phyloP scores from a whole-genome alignment of 768 basidiomycete genomes.

The Calocybe gangraenosa region DNA sequence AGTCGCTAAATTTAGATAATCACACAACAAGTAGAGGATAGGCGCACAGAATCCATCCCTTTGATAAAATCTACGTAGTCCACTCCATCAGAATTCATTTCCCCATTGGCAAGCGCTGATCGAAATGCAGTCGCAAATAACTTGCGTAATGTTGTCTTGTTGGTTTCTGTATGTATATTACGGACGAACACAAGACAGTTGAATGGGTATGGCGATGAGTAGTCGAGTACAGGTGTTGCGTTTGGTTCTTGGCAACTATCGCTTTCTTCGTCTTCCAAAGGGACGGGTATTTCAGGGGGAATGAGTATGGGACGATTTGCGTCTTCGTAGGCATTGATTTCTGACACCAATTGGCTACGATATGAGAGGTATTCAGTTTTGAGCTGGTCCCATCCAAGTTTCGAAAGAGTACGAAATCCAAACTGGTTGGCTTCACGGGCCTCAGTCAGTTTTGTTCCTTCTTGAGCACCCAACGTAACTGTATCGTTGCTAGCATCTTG shows the following conservation, averaged over 20 bases:
- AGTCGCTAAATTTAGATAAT: not conserved
- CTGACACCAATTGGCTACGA: constrained; percentile 48
- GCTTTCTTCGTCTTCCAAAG: too few relatives aligned
- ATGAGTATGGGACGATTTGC: constrained; percentile 5
- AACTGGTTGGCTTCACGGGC: constrained; percentile 19
- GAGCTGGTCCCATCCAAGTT: constrained; percentile 57
- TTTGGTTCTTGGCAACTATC: not conserved
- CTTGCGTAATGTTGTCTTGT: constrained; percentile 72
- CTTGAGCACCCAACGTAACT: constrained; percentile 16
- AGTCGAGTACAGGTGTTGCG: constrained; percentile 12
- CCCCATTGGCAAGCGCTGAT: constrained; percentile 1
- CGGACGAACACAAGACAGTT: constrained; percentile 69
- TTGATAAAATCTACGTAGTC: constrained; percentile 83
- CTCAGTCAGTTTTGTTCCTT: constrained; percentile 38
- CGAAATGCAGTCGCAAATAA: constrained; percentile 46
- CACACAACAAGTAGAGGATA: not conserved
- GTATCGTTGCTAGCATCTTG: not conserved
- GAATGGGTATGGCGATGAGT: constrained; percentile 47
- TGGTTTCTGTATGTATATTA: constrained; percentile 69
- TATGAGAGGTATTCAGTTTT: constrained; percentile 69
- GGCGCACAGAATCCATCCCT: constrained; percentile 65
- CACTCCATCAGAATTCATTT: constrained; percentile 31
- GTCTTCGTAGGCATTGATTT: constrained; percentile 34
- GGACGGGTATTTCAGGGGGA: not conserved
- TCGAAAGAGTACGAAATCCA: constrained; percentile 56